Conservation (phyloP, 208 protist genomes). For the Trypanosoma avium region DNA sequence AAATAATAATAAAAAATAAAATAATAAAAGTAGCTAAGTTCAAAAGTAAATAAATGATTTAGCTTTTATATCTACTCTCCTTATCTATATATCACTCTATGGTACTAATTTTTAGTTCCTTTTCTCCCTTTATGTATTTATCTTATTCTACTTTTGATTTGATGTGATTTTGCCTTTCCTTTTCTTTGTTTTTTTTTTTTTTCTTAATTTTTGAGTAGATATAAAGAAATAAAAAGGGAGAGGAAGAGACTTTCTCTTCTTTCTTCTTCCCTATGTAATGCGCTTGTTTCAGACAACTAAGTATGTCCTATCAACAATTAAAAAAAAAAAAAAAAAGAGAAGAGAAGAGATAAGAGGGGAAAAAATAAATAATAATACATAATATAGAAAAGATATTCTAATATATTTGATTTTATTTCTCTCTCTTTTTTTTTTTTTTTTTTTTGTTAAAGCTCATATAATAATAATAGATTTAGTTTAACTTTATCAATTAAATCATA, state of each 20-base stretch:
- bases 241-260: too few species aligned
- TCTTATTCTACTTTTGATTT: neutral
- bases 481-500: neutral
- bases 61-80: neutral
- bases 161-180: too few species aligned
- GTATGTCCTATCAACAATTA: too few species aligned
- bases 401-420: neutral
- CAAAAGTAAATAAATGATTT: neutral
- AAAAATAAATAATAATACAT: neutral
- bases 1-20: neutral
- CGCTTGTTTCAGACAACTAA: too few species aligned
- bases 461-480: neutral
- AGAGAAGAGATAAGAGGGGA: neutral
- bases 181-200: too few species aligned
- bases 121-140: neutral
- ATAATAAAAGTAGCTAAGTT: neutral
- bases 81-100: neutral
- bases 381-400: too few species aligned
- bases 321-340: too few species aligned
- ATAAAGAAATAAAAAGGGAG: too few species aligned
- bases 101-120: neutral
- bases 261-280: too few species aligned
- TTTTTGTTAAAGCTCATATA: neutral
- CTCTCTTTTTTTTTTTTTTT: slow-evolving; percentile 19
- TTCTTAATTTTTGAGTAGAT: too few species aligned